Percentiles rank a stretch among this genome's conserved stretches.
These are phyloP conservation scores for Hansenula lynferdii DNA, from an alignment of 1,139 yeast genomes.

Conservation along the genomic window DNA sequence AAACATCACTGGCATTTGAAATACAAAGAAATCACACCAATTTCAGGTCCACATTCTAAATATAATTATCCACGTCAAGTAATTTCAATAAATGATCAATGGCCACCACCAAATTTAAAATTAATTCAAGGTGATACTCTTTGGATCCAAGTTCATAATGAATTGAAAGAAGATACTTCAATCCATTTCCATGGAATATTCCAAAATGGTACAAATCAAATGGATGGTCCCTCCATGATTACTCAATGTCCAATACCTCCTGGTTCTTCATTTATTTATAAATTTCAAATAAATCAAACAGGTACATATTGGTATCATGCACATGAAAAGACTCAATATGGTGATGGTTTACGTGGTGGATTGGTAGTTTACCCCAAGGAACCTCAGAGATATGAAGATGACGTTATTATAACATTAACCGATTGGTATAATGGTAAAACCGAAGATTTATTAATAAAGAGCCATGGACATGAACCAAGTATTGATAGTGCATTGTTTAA, in stretches of 20 bases:
- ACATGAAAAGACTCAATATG: constrained; percentile 51
- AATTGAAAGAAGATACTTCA: constrained; percentile 42
- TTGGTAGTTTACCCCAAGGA: constrained; percentile 39
- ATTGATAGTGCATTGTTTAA: constrained; percentile 48
- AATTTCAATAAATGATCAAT: constrained; percentile 41
- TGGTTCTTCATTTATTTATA: constrained; percentile 43
- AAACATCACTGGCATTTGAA: constrained; percentile 31
- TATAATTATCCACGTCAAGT: constrained; percentile 30
- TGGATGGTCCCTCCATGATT: constrained; percentile 59
- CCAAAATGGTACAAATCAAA: constrained; percentile 39
- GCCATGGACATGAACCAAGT: constrained; percentile 53
- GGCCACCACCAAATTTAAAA: constrained; percentile 50
- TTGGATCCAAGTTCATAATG: constrained; percentile 40
- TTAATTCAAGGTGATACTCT: constrained; percentile 44
- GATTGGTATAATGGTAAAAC: constrained; percentile 48
- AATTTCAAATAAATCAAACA: constrained; percentile 46
- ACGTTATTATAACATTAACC: constrained; percentile 38
- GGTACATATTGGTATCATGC: constrained; percentile 66
- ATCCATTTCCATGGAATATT: constrained; percentile 57
- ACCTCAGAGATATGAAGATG: constrained; percentile 42
- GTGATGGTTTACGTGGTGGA: constrained; percentile 57
- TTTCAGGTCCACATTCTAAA: no score
- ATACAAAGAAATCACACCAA: constrained; percentile 40
- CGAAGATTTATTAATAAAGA: constrained; percentile 30
- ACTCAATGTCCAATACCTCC: constrained; percentile 61